Percentiles rank a stretch among this genome's conserved stretches.
phyloP scores from a whole-genome alignment of 1,139 yeast species.

The Candida smagusa region DNA sequence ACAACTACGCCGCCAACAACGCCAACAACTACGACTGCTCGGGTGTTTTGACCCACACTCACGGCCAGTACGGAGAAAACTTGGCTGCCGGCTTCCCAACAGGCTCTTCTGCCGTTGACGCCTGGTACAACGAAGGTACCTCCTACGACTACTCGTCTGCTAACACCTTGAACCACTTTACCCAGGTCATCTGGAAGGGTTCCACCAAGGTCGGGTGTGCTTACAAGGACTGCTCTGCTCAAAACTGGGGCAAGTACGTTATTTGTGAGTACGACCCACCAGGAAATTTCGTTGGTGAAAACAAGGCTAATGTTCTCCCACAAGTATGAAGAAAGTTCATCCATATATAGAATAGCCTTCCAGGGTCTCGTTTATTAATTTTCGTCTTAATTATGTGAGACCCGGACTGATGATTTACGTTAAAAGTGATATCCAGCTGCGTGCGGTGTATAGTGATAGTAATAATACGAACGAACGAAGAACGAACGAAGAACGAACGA shows the following conservation, averaged over 20 bases:
- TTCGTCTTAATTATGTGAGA: conserved; percentile 3
- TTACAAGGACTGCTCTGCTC: conserved; percentile 39
- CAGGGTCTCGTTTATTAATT: conserved; percentile 3
- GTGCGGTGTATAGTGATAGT: too few relatives aligned
- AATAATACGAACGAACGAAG: too few relatives aligned
- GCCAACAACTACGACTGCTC: conserved; percentile 25
- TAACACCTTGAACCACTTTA: conserved; percentile 64
- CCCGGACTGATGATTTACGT: conserved; percentile 1
- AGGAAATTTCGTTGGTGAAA: conserved; percentile 20
- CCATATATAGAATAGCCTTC: background rate
- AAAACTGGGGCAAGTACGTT: conserved; percentile 20
- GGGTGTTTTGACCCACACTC: conserved; percentile 23
- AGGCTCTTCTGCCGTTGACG: conserved; percentile 21
- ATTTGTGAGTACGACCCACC: conserved; percentile 24
- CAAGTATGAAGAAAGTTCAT: conserved; percentile 7
- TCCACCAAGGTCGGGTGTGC: conserved; percentile 77
- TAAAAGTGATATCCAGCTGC: too few relatives aligned
- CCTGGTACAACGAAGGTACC: conserved; percentile 24
- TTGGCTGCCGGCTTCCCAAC: conserved; percentile 22
- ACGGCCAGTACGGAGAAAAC: conserved; percentile 24
- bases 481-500: background rate
- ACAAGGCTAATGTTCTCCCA: conserved; percentile 14
- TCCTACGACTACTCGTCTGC: conserved; percentile 19
- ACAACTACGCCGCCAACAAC: conserved; percentile 20
- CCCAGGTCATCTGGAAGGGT: conserved; percentile 80